A percentile compares a stretch with the other conserved stretches of the same genome.
Conservation (phyloP, 2,329 filamentous ascomycete genomes). For the Xylaria sp. region DNA sequence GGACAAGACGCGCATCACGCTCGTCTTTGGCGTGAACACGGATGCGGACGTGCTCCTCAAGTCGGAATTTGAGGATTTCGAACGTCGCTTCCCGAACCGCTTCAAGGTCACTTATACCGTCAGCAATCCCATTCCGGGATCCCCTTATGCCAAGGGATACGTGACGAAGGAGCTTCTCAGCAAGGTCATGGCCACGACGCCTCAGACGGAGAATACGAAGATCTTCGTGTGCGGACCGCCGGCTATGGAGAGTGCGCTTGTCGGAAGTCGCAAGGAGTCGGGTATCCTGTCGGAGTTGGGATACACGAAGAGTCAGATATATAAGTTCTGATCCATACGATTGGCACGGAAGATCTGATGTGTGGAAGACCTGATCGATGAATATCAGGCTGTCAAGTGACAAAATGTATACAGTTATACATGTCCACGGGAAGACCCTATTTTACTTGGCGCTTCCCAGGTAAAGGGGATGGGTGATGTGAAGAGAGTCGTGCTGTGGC, state of each 20-base stretch:
- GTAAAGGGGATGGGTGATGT: too few relatives aligned
- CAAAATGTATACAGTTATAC: too few relatives aligned
- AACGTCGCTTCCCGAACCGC: constrained; percentile 45
- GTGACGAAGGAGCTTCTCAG: constrained; percentile 53
- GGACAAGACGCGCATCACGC: constrained; percentile 57
- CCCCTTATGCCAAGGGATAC: constrained; percentile 47
- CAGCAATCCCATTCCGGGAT: constrained; percentile 40
- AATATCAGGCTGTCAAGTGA: background rate
- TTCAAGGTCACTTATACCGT: constrained; percentile 57
- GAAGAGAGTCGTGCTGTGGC: too few relatives aligned
- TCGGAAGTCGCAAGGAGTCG: constrained; percentile 39
- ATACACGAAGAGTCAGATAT: constrained; percentile 51
- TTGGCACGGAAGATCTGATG: background rate
- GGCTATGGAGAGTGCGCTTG: constrained; percentile 55
- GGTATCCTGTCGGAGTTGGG: constrained; percentile 55
- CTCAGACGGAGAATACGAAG: constrained; percentile 40
- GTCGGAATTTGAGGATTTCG: constrained; percentile 49
- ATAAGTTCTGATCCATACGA: constrained; percentile 45
- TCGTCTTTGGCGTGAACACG: constrained; percentile 62
- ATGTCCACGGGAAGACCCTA: too few relatives aligned
- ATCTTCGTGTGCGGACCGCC: constrained; percentile 67
- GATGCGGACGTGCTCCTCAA: constrained; percentile 57
- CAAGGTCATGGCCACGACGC: constrained; percentile 38
- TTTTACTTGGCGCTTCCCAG: too few relatives aligned
- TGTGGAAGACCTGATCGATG: background rate